These are phyloP conservation scores for Dentipellis sp. DNA, from an alignment of 768 basidiomycete species.

Conservation along the genomic window DNA sequence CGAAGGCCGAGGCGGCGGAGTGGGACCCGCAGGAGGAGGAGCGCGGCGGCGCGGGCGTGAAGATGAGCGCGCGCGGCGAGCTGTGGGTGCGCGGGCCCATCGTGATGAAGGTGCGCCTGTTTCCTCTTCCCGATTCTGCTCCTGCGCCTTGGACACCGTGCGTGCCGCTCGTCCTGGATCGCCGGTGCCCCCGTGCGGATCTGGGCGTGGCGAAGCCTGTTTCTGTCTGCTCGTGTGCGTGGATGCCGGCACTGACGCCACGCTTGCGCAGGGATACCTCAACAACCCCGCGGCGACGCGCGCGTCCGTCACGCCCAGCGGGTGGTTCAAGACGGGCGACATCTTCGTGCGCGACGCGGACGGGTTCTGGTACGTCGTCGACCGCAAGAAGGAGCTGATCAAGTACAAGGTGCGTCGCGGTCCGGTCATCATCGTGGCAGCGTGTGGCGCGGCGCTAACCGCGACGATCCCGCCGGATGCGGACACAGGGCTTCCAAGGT, in stretches of 20 bases:
- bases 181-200: too few relatives aligned
- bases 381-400: conserved; percentile 66
- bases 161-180: too few relatives aligned
- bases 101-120: conserved; percentile 59
- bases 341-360: conserved; percentile 57
- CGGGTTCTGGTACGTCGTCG: conserved; percentile 69
- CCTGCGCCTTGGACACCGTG: too few relatives aligned
- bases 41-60: conserved; percentile 50
- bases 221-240: too few relatives aligned
- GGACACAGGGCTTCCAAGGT: conserved; percentile 13
- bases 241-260: too few relatives aligned
- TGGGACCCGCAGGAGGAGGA: conserved; percentile 74
- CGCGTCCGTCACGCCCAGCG: conserved; percentile 56
- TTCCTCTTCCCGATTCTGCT: not conserved
- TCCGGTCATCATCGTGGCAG: not conserved
- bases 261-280: conserved; percentile 51
- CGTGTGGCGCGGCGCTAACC: not conserved
- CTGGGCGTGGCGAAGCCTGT: too few relatives aligned
- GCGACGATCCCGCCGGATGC: not conserved
- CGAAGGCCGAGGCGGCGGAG: conserved; percentile 59
- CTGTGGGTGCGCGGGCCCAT: conserved; percentile 73
- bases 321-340: conserved; percentile 90
- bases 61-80: conserved; percentile 39
- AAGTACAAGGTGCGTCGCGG: conserved; percentile 51
- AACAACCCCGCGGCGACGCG: conserved; percentile 64